These are phyloP conservation scores for Blastosporella zonata DNA, from an alignment of 1,284 basidiomycete species.

Conservation along the genomic window DNA sequence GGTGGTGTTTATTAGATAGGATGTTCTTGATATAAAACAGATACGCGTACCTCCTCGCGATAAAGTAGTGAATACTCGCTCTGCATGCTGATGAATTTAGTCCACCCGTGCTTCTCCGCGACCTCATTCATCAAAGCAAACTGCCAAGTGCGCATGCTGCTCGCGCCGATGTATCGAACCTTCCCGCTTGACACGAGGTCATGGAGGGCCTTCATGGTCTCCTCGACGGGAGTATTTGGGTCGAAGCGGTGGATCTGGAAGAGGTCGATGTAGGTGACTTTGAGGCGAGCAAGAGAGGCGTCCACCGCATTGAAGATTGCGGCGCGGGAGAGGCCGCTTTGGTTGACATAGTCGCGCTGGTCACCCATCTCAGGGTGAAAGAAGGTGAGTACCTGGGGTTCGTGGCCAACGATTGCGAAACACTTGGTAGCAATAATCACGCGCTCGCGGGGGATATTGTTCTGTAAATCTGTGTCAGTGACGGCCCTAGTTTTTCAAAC, in stretches of 20 bases:
- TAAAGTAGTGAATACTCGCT: not conserved
- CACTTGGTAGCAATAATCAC: conserved; percentile 45
- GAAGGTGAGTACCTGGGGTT: not conserved
- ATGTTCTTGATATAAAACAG: no score
- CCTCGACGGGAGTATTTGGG: not conserved
- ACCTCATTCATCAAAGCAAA: not conserved
- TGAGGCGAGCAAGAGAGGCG: not conserved
- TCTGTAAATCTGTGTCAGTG: conserved; percentile 24
- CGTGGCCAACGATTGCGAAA: conserved; percentile 18
- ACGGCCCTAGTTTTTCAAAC: no score
- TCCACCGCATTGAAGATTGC: not conserved
- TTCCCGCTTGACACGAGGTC: not conserved
- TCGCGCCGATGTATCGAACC: not conserved
- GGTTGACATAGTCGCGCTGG: no score
- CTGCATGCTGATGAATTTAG: not conserved
- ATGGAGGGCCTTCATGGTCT: not conserved
- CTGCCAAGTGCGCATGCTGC: no score
- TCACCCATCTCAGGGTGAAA: no score
- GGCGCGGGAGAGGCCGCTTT: no score
- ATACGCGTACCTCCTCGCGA: no score
- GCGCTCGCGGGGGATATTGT: conserved; percentile 52
- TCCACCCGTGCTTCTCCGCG: not conserved
- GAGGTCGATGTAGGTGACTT: not conserved
- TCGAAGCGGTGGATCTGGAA: not conserved
- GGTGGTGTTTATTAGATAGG: no score